These are phyloP conservation scores for Saccharomycopsis malanga DNA, from an alignment of 805 yeast genomes.

Conservation along the genomic window DNA sequence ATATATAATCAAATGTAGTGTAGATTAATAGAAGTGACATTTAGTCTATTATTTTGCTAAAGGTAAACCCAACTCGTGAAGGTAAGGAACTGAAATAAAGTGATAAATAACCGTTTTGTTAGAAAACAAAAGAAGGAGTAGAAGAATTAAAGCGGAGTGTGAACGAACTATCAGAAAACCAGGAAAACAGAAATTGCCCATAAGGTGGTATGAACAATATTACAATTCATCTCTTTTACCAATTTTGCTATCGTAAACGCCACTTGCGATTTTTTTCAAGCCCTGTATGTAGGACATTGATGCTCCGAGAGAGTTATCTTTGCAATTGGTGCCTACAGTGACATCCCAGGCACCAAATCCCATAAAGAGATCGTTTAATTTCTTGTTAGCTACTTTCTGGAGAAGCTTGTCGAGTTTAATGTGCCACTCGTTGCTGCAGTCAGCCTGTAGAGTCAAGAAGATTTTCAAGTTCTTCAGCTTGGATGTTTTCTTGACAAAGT, in stretches of 20 bases:
- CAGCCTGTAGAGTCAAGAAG: constrained; percentile 14
- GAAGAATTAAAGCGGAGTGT: too few relatives aligned
- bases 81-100: too few relatives aligned
- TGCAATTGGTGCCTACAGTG: constrained; percentile 7
- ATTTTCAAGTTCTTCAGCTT: constrained; percentile 10
- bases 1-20: too few relatives aligned
- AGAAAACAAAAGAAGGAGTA: too few relatives aligned
- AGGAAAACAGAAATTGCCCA: constrained; percentile 1
- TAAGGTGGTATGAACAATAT: constrained; percentile 4
- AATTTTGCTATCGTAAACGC: constrained; percentile 6
- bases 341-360: constrained; percentile 19
- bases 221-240: constrained; percentile 17
- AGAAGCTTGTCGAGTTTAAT: constrained; percentile 1
- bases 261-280: constrained; percentile 10
- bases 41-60: too few relatives aligned
- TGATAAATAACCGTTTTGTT: too few relatives aligned
- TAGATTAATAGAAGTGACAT: too few relatives aligned
- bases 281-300: constrained; percentile 9
- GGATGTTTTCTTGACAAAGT: too few relatives aligned
- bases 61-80: too few relatives aligned
- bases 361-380: constrained; percentile 4
- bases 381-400: constrained; percentile 3
- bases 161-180: not conserved
- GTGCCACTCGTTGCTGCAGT: constrained; percentile 2
- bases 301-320: constrained; percentile 7